Base-by-base conservation (phyloP, 2,329 filamentous ascomycete species). In the Botrytis squamosa region DNA sequence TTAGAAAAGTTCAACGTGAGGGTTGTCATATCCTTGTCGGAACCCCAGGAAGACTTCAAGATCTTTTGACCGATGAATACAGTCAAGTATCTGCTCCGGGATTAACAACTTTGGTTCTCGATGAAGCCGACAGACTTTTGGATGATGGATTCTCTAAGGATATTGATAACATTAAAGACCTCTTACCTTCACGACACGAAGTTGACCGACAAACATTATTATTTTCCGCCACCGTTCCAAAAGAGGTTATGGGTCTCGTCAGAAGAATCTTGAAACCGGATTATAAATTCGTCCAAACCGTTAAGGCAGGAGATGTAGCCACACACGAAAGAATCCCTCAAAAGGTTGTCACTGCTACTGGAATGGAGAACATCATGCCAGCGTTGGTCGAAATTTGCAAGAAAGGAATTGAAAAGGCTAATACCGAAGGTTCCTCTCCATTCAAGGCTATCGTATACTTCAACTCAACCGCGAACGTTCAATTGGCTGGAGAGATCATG, bases 391-490 rank as follows among this genome's bases (percentile, higher is more conserved):
- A 86, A 64, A 84, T 84, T 40, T 81, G 83, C 40, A 80, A 78
- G 20, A 80, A 82, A 75, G 81, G 83, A 78, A 83, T 86, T 75
- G 74, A 74, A 44, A 76, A 77, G 59, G 71, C 65, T 22, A 70
- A 69, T 3, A 65, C 73, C 0, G 73, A 66, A n/a, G 74, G 71
- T 16, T 55, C 74, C 9, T 68, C 71, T 20, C 80, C 79, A 46
- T 98, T 98, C 88, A 99, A 99, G 86, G 94, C 94, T 25, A 97
- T 99, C 75, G 86, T 97, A 44, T 99, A 97, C 84, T 92, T 95
- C 82, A 92, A 92, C 80, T 93, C 91, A 36, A 97, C 93, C 0
- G 87, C 89, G 33, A 88, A 92, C 77, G 93, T 95, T 68, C 85
- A 89, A 70, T 84, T 94, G 44, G 88, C 88, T n/a, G 84, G 87